phyloP scores from a whole-genome alignment of 1,284 basidiomycete species.

The Omphalotus olearius region DNA sequence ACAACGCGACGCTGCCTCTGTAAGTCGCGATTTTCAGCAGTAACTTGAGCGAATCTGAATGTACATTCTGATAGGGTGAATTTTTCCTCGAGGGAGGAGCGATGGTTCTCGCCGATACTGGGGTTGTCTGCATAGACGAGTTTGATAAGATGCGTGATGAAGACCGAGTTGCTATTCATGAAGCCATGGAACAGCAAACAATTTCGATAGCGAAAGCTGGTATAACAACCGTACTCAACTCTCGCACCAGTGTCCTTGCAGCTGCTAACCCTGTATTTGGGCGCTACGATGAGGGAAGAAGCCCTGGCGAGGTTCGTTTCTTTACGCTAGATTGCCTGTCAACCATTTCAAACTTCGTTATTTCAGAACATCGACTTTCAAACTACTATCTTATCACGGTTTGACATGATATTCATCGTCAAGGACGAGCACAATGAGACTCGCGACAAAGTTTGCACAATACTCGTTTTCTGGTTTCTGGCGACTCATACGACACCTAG shows the following conservation, averaged over 20 bases:
- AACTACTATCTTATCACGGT: conserved; percentile 96
- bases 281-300: conserved; percentile 95
- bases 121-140: conserved; percentile 99
- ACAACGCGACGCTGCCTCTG: conserved; percentile 88
- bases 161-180: conserved; percentile 98
- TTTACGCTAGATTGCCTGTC: not conserved
- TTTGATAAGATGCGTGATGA: conserved; percentile 99
- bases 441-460: conserved; percentile 71
- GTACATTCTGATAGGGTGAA: conserved; percentile 63
- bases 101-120: conserved; percentile 98
- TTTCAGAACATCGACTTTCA: conserved; percentile 94
- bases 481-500: conserved; percentile 32
- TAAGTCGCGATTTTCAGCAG: conserved; percentile 34
- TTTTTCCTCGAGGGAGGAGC: conserved; percentile 99
- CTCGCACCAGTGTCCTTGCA: conserved; percentile 92
- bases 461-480: conserved; percentile 1
- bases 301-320: conserved; percentile 80
- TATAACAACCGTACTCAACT: conserved; percentile 97
- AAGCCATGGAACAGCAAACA: conserved; percentile 99
- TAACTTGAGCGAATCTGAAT: not conserved
- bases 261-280: conserved; percentile 99
- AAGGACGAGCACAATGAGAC: conserved; percentile 97
- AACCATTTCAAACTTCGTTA: not conserved
- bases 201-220: conserved; percentile 99
- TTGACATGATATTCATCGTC: conserved; percentile 99